Conservation (phyloP, 163 green algal species). For the Scenedesmus sp. region DNA sequence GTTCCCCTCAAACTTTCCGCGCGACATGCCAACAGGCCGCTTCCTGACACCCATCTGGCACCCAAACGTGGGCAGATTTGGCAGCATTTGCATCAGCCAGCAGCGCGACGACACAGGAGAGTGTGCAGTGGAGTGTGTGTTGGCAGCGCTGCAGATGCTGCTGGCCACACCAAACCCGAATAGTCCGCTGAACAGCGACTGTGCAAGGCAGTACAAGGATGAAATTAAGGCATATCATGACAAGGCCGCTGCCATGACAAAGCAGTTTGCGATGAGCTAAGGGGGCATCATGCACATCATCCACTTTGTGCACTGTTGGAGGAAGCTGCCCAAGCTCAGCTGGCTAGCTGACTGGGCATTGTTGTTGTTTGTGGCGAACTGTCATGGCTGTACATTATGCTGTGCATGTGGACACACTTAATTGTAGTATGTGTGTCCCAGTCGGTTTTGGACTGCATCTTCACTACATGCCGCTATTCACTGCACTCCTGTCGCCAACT, state of each 20-base stretch:
- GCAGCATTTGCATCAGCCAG: background rate
- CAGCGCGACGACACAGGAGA: background rate
- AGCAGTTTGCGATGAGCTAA: slow-evolving; percentile 6
- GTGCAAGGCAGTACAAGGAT: background rate
- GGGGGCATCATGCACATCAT: too few species aligned
- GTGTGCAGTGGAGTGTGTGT: slow-evolving; percentile 17
- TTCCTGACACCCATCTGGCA: slow-evolving; percentile 39
- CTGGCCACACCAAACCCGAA: slow-evolving; percentile 13
- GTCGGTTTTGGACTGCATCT: too few species aligned
- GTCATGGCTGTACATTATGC: too few species aligned
- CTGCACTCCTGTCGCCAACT: too few species aligned
- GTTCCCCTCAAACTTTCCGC: slow-evolving; percentile 18
- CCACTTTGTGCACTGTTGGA: too few species aligned
- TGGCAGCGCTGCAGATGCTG: slow-evolving; percentile 35
- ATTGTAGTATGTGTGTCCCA: too few species aligned
- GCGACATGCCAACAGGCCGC: background rate
- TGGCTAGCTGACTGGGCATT: too few species aligned
- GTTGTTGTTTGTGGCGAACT: too few species aligned
- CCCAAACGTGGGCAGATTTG: background rate
- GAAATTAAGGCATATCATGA: background rate
- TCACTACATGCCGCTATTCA: too few species aligned
- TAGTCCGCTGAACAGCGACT: background rate
- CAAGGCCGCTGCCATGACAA: slow-evolving; percentile 21
- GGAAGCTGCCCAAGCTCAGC: too few species aligned
- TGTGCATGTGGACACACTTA: too few species aligned